Percentiles rank a stretch among this genome's conserved stretches.
Conservation (phyloP, 495 filamentous ascomycete species). For the Tuber brumale region DNA sequence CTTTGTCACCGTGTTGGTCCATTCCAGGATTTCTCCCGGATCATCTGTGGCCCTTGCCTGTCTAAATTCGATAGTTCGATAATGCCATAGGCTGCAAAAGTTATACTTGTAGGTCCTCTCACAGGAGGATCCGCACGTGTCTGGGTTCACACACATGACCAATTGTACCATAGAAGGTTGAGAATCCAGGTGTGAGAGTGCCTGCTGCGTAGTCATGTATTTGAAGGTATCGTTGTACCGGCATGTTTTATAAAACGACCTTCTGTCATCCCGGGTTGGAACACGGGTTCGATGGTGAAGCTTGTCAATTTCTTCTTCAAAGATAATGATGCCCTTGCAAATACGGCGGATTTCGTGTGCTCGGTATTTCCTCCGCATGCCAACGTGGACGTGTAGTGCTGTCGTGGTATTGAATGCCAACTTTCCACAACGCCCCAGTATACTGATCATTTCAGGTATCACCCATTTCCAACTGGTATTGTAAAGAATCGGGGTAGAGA, state of each 20-base stretch:
- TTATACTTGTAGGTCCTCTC: slow-evolving; percentile 16
- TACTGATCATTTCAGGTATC: background rate
- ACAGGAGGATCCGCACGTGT: background rate
- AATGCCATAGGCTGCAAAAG: background rate
- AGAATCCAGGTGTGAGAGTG: background rate
- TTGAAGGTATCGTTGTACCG: background rate
- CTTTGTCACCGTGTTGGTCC: slow-evolving; percentile 7
- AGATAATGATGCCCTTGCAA: slow-evolving; percentile 12
- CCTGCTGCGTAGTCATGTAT: background rate
- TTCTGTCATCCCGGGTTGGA: background rate
- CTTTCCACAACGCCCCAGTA: background rate
- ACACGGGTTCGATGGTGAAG: slow-evolving; percentile 1
- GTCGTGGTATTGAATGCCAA: slow-evolving; percentile 15
- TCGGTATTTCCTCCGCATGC: slow-evolving; percentile 6
- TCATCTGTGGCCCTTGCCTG: slow-evolving; percentile 12
- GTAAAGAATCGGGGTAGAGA: background rate
- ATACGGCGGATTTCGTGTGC: slow-evolving; percentile 5
- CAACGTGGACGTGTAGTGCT: slow-evolving; percentile 6
- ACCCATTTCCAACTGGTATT: background rate
- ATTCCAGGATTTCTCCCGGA: background rate
- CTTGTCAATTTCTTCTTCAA: slow-evolving; percentile 11
- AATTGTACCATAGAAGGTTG: background rate
- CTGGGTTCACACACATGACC: background rate
- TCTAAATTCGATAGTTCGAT: slow-evolving; percentile 20
- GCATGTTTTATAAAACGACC: background rate